These are phyloP conservation scores for Magnaporthiopsis rhizophila DNA, from an alignment of 2,329 filamentous ascomycete species.

Conservation along the genomic window DNA sequence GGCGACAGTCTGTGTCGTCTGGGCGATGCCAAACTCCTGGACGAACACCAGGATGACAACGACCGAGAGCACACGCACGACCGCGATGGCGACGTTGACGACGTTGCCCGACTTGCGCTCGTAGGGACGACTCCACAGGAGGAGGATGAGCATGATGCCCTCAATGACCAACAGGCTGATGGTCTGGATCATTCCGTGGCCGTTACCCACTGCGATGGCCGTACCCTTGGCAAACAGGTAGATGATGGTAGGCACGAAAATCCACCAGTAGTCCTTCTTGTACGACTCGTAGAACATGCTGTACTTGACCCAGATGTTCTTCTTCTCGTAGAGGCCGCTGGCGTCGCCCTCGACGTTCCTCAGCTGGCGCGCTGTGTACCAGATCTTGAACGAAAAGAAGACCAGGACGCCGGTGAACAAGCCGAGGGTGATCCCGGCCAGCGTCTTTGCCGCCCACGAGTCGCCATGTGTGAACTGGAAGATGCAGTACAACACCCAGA, in stretches of 20 bases:
- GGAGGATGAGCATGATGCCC: slow-evolving; percentile 64
- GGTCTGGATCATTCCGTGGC: slow-evolving; percentile 75
- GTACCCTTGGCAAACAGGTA: slow-evolving; percentile 89
- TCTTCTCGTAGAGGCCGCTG: slow-evolving; percentile 73
- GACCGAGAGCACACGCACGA: slow-evolving; percentile 82
- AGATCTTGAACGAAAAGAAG: slow-evolving; percentile 83
- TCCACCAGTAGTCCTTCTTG: slow-evolving; percentile 93
- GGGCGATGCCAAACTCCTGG: slow-evolving; percentile 78
- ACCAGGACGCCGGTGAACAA: slow-evolving; percentile 74
- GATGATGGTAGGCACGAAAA: slow-evolving; percentile 81
- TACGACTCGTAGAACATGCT: slow-evolving; percentile 96
- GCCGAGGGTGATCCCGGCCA: slow-evolving; percentile 73
- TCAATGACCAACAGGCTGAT: slow-evolving; percentile 76
- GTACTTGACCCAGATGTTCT: slow-evolving; percentile 89
- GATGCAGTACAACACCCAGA: slow-evolving; percentile 93
- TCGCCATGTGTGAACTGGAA: slow-evolving; percentile 93
- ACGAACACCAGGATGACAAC: slow-evolving; percentile 88
- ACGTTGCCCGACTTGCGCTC: slow-evolving; percentile 81
- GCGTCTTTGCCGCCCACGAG: slow-evolving; percentile 81
- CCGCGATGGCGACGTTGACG: slow-evolving; percentile 88
- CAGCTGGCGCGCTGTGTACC: slow-evolving; percentile 62
- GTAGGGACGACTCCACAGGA: slow-evolving; percentile 81
- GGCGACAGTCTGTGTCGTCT: slow-evolving; percentile 90
- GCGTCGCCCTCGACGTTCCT: slow-evolving; percentile 69
- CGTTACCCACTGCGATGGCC: slow-evolving; percentile 76